Base-by-base conservation (phyloP, 2,329 filamentous ascomycete species). In the Pestalotiopsis fici region DNA sequence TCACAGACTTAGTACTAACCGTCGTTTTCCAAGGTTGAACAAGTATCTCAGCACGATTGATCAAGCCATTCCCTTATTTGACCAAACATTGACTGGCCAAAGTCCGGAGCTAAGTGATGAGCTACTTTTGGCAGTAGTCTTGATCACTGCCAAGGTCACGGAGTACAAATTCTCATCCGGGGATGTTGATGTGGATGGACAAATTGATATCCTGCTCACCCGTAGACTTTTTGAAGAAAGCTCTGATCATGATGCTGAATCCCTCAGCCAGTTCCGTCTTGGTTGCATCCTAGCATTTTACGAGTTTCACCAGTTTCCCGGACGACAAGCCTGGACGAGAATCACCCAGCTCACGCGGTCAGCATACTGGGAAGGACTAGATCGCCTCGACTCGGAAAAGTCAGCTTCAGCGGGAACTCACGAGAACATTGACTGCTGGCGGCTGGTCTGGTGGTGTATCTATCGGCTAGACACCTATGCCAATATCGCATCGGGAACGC, bases 391-490 rank as follows among this genome's bases (percentile, higher is more conserved):
- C n/a, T 73, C 74, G 28, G 74, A 73, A 18, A 68, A 68, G 13
- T 59, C 73, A 2, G 15, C 37, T 28, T 9, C 23, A 47, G 13
- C 13, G 13, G 72, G 56, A 60, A 72, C 63, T 4, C 69, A 75
- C 12, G 75, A 77, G n/a, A 76, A 78, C 5, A 71, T 77, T 1
- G 74, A 79, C 64, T 75, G 78, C 66, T 80, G 78, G 78, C 73
- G 77, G 57, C 70, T 69, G 31, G 62, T 78, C 50, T 80, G 78
- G 76, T 80, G 78, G 78, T 77, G 74, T 66, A 72, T 80, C 39
- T 80, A 78, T 67, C 74, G 75, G 28, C 71, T 80, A 2, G 78
- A 80, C 64, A 72, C 75, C 1, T 80, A 80, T 65, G 76, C 77
- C 12, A 80, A 80, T 65, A 74, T 78, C 2, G 68, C 76, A 6